Evolutionary conservation across 2,329 filamentous ascomycete genomes (phyloP).

Genomic region (Fusarium sp.): DNA sequence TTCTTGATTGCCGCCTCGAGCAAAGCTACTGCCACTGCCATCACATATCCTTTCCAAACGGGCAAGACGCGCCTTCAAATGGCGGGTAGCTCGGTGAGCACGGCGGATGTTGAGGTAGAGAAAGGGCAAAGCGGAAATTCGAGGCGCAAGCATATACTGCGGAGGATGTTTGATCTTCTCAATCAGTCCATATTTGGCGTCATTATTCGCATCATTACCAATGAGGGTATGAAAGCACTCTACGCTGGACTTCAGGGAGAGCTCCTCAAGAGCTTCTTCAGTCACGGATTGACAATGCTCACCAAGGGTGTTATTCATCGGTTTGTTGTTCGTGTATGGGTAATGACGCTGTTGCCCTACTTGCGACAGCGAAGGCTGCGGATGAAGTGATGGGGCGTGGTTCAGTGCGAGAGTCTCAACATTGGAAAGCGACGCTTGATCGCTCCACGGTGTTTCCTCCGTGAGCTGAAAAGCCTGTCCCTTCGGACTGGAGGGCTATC

Average conservation of each 20-base stretch:
- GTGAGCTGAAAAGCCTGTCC: slow-evolving; percentile 91
- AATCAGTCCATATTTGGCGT: slow-evolving; percentile 68
- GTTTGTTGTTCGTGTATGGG: slow-evolving; percentile 76
- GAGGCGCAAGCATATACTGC: slow-evolving; percentile 5
- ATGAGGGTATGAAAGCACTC: slow-evolving; percentile 73
- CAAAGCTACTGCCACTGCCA: slow-evolving; percentile 77
- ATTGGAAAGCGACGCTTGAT: slow-evolving; percentile 82
- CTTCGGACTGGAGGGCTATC: slow-evolving; percentile 83
- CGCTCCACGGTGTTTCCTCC: slow-evolving; percentile 85
- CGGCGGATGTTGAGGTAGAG: slow-evolving; percentile 3
- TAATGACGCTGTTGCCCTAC: slow-evolving; percentile 52
- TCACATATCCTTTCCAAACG: slow-evolving; percentile 87
- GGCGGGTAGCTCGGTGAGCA: slow-evolving; percentile 48
- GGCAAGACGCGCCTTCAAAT: slow-evolving; percentile 84
- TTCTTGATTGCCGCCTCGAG: slow-evolving; percentile 74
- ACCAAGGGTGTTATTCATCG: slow-evolving; percentile 82
- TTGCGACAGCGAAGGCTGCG: slow-evolving; percentile 37
- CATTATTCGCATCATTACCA: slow-evolving; percentile 64
- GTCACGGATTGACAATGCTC: slow-evolving; percentile 87
- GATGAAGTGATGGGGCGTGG: slow-evolving; percentile 21
- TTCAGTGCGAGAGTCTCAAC: slow-evolving; percentile 54
- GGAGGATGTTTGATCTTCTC: slow-evolving; percentile 35
- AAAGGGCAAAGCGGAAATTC: neutral
- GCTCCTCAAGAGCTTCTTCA: slow-evolving; percentile 83
- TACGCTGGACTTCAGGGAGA: slow-evolving; percentile 82